These are phyloP conservation scores for Lineolata rhizophorae DNA, from an alignment of 495 filamentous ascomycete species.

Conservation along the genomic window DNA sequence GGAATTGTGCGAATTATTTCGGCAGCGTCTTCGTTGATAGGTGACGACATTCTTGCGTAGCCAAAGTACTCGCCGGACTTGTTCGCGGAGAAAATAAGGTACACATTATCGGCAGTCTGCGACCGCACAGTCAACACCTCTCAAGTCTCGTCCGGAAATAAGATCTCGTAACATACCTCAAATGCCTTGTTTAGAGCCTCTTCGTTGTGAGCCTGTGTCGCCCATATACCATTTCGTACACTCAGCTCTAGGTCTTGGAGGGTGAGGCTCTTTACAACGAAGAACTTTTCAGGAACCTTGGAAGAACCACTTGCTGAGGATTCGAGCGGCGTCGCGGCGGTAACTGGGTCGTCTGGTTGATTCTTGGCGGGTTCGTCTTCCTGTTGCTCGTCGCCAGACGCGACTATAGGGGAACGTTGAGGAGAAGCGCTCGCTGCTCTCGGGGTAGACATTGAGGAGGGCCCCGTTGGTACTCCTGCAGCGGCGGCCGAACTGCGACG, in stretches of 20 bases:
- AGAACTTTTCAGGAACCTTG: slow-evolving; percentile 46
- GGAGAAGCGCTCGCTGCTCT: not conserved
- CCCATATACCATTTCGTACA: slow-evolving; percentile 72
- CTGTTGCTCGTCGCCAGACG: no score
- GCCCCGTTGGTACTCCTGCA: slow-evolving; percentile 12
- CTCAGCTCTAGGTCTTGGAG: slow-evolving; percentile 90
- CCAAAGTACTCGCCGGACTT: slow-evolving; percentile 97
- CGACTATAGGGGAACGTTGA: not conserved
- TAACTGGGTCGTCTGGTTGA: no score
- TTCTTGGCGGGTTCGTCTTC: slow-evolving; percentile 2
- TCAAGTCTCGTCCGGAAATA: not conserved
- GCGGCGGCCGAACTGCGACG: slow-evolving; percentile 32
- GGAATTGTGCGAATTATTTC: slow-evolving; percentile 42
- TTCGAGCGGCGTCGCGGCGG: no score
- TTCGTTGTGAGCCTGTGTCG: slow-evolving; percentile 90
- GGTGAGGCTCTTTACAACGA: slow-evolving; percentile 86
- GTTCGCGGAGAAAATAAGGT: slow-evolving; percentile 90
- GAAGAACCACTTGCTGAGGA: not conserved
- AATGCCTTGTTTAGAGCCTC: slow-evolving; percentile 62
- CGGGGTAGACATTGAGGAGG: slow-evolving; percentile 3
- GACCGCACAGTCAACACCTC: not conserved
- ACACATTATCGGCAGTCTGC: slow-evolving; percentile 69
- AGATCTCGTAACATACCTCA: slow-evolving; percentile 31
- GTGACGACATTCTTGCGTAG: slow-evolving; percentile 78
- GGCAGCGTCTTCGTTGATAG: slow-evolving; percentile 53